phyloP scores from a whole-genome alignment of 2,329 filamentous ascomycete genomes.

The Talaromyces albobiverticillius region DNA sequence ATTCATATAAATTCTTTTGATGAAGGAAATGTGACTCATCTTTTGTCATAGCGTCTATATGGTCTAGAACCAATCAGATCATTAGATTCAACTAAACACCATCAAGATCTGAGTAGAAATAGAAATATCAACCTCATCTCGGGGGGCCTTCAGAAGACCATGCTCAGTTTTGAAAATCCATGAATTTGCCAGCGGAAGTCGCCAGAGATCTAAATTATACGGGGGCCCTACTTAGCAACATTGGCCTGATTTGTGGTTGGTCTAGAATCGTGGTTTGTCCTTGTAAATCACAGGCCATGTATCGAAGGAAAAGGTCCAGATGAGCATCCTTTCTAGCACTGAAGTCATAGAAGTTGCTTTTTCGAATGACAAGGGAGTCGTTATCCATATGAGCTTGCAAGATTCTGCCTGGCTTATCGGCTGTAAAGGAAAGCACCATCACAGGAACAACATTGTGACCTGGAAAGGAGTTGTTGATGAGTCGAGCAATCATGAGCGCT shows the following conservation, averaged over 20 bases:
- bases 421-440: not conserved
- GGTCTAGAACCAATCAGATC: too few relatives aligned
- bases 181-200: not conserved
- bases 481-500: constrained; percentile 4
- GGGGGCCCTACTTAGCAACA: not conserved
- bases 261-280: not conserved
- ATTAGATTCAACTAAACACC: too few relatives aligned
- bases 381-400: not conserved
- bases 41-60: too few relatives aligned
- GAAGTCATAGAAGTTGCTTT: not conserved
- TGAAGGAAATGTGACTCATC: too few relatives aligned
- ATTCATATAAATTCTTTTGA: too few relatives aligned
- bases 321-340: not conserved
- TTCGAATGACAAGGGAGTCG: not conserved
- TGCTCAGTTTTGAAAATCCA: too few relatives aligned
- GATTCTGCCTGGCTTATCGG: not conserved
- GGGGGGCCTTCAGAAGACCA: too few relatives aligned
- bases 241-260: not conserved
- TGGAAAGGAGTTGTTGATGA: not conserved
- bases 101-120: too few relatives aligned
- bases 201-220: not conserved
- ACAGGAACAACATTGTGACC: constrained; percentile 7
- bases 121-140: too few relatives aligned
- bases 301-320: not conserved
- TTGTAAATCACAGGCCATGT: constrained; percentile 1